Conservation (phyloP, 495 filamentous ascomycete species). For the Podospora pseudocomata region DNA sequence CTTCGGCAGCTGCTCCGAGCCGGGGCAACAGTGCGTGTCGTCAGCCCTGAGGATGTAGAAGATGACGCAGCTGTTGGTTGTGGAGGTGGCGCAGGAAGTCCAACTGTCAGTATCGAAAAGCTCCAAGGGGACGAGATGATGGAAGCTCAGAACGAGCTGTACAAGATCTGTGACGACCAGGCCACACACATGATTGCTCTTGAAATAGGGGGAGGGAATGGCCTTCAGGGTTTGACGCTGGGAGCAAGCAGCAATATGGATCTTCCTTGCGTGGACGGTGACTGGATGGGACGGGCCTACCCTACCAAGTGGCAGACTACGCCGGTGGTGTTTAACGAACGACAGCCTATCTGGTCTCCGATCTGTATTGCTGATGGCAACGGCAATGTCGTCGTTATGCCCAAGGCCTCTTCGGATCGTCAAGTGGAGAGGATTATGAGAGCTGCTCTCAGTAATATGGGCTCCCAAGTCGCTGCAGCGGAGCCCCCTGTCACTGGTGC, state of each 20-base stretch:
- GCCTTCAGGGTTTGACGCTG: constrained; percentile 51
- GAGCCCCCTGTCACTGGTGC: constrained; percentile 42
- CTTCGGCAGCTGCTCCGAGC: constrained; percentile 45
- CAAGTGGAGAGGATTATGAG: constrained; percentile 42
- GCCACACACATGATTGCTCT: constrained; percentile 45
- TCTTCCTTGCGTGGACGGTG: constrained; percentile 50
- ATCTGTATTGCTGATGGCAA: constrained; percentile 50
- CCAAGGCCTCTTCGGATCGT: constrained; percentile 37
- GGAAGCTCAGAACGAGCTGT: constrained; percentile 45
- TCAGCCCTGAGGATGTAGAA: constrained; percentile 41
- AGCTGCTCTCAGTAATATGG: constrained; percentile 45
- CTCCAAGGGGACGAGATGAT: constrained; percentile 51
- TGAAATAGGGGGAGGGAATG: constrained; percentile 56
- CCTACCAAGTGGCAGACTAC: constrained; percentile 57
- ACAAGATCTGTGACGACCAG: constrained; percentile 30
- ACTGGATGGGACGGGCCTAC: constrained; percentile 58
- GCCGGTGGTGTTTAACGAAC: constrained; percentile 50
- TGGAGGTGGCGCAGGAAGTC: constrained; percentile 47
- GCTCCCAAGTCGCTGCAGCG: constrained; percentile 45
- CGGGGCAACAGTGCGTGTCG: constrained; percentile 46
- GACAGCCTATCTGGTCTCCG: constrained; percentile 42
- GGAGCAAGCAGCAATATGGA: constrained; percentile 48
- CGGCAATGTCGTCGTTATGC: constrained; percentile 46
- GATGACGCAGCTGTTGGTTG: constrained; percentile 45
- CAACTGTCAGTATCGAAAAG: constrained; percentile 52